phyloP scores from a whole-genome alignment of 331 rosid genomes.

The Malus hybrid region DNA sequence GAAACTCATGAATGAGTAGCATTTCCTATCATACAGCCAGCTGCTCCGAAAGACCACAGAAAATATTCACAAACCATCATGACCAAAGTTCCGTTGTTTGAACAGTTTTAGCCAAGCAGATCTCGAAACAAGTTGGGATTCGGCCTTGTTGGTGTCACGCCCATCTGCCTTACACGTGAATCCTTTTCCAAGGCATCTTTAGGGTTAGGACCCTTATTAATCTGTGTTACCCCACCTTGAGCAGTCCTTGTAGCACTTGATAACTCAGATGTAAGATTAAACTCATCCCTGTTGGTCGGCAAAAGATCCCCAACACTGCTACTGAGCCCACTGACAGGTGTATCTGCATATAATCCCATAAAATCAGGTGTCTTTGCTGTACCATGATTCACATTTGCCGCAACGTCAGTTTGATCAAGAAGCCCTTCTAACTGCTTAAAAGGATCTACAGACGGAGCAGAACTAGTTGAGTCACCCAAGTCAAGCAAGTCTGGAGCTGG shows the following conservation, averaged over 20 bases:
- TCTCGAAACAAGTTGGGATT: constrained; percentile 82
- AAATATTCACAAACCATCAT: constrained; percentile 18
- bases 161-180: constrained; percentile 86
- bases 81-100: background rate
- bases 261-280: constrained; percentile 37
- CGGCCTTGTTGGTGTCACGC: constrained; percentile 71
- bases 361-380: constrained; percentile 38
- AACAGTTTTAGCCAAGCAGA: constrained; percentile 53
- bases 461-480: constrained; percentile 50
- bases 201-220: constrained; percentile 45
- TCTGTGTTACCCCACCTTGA: constrained; percentile 38
- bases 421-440: constrained; percentile 73
- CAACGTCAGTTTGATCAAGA: constrained; percentile 35
- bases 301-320: constrained; percentile 27
- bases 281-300: constrained; percentile 26
- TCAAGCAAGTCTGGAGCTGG: constrained; percentile 80
- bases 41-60: background rate
- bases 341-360: constrained; percentile 36
- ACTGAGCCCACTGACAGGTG: constrained; percentile 32
- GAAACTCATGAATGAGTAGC: background rate
- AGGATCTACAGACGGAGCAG: constrained; percentile 52
- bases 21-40: background rate
- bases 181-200: constrained; percentile 61
- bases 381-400: constrained; percentile 28
- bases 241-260: constrained; percentile 22